Base-by-base conservation (phyloP, 495 filamentous ascomycete species). In the Lasiosphaeris hirsuta region DNA sequence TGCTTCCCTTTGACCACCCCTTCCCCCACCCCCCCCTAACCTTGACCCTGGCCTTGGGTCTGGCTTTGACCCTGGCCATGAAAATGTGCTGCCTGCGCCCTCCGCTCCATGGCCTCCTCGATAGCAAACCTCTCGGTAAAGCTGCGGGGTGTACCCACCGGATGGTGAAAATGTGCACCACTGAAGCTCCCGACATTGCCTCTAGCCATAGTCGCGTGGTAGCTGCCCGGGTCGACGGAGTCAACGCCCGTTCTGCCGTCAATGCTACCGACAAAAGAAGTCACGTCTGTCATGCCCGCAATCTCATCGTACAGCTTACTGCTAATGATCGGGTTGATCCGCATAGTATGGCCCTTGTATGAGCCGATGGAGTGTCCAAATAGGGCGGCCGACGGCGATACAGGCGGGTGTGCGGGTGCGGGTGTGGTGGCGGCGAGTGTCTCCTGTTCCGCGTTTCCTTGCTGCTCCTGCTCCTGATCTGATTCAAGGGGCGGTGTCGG, bases 251-350 rank as follows among this genome's bases (percentile, higher is more conserved):
- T 74, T 38, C 69, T 57, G 23, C 70, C 75, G 35, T 77, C 70
- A 11, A 80, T 63, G 39, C 77, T 75, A 1, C 77, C 77, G 9
- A 80, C 71, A 23, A 77, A 76, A 7, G 66, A 68, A 13, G 69
- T 67, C 23, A 80, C 70, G 30, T 78, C 71, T 38, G 73, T 74
- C 71, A 80, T 72, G 46, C 69, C 59, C 0, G 71, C 69, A 2
- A 78, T 78, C 58, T 73, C 70, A 35, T 71, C 76, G 50, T 76
- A 67, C 30, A 80, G 49, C 38, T 71, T 64, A 13, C 72, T 65
- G 50, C 78, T 67, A 33, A 63, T 74, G 49, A 77, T 69, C 1
- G 77, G 66, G 17, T 46, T 58, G 13, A 68, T 58, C 15, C 35
- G 51, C 37, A 71, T 36, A 5, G 73, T 43, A 17, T 63, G 64